Evolutionary conservation across 1,284 basidiomycete genomes (phyloP), one percentile per base, ranked within the genome.

Genomic region (Takashimella tepidaria): DNA sequence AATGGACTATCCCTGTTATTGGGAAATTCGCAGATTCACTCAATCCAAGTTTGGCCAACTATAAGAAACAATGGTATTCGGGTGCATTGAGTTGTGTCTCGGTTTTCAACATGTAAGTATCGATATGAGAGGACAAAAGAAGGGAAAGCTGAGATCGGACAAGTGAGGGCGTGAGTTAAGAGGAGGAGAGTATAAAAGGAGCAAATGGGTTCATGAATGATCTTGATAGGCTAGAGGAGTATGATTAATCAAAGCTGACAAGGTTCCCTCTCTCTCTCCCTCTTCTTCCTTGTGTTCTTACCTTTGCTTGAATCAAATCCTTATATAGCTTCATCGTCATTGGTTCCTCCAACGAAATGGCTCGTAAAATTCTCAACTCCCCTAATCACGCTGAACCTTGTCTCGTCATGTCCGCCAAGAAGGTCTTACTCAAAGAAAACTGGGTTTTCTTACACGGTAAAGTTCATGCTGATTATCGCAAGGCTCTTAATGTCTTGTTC

Each of bases 371-470:
- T 63, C 79, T 97, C 69, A 95, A 96, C 79, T 91, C 89, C 19
- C 91, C 92, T 4, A 83, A 77, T 21, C 85, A 87, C 67, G 86
- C 92, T 47, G 92, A 95, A 74, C 95, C 95, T 4, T 96, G 92
- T 73, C 84, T 98, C 19, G 92, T 97, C 41, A 82, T 92, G 62
- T 89, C 91, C 8, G 96, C 92, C 50, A 97, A 97, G 77, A 81
- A 87, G 62, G 82, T 98, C 51, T 81, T 98, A 41, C 80, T 83
- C 56, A 81, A 88, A 1, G 88, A 96, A 57, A 98, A 98, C 79
- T 98, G 96, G 93, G 95, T 98, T 8, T 98, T 98, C 80, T 80
- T 98, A 45, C 93, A 85, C 62, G 95, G 95, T 55, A 98, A 93
- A 78, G 81, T 79, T 1, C 95, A 98, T 73, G 86, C 93, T 58